Base-by-base conservation (phyloP, 2,329 filamentous ascomycete species). In the Orbilia brochopaga region DNA sequence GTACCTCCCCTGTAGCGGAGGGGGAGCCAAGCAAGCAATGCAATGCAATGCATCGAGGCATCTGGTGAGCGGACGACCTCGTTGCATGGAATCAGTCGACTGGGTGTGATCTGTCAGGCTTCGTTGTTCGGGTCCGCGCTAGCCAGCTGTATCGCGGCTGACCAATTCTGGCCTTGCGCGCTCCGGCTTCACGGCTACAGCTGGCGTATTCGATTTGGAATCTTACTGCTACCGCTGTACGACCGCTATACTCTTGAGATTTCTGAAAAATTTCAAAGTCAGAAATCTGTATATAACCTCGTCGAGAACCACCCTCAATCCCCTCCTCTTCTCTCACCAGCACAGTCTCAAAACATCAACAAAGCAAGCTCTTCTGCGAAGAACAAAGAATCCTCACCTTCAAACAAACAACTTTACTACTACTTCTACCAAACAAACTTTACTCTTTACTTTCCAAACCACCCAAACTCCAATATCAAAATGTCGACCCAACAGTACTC, bases 71-170 rank as follows among this genome's bases (percentile, higher is more conserved):
- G 48, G 8, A 32, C 27, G 8, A 8, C 27, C 8, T 62, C 40
- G 13, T 30, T 19, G 19, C n/a, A n/a, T n/a, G n/a, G n/a, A n/a
- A n/a, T n/a, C n/a, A 48, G 64, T 70, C 66, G 53, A 70, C 58
- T 23, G 63, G 66, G 61, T 58, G 58, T 69, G 65, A 69, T 58
- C 65, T 69, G 65, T 69, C 65, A 69, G 52, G 40, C 56, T 61
- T 69, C 58, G 57, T 23, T 63, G 65, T 32, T 59, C 51, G 40
- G 37, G 13, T 42, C 50, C 40, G 53, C 65, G 53, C 65, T 69
- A 69, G 65, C 65, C 65, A 69, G 21, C 65, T 62, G 62, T 42
- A 42, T 42, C 37, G 42, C 44, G 52, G 40, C 50, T 42, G 21
- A 42, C 37, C 37, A 42, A 42, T 42, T 42, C 37, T 17, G n/a